Evolutionary conservation across 1,139 yeast genomes (phyloP), one percentile per base, ranked within the genome.

Genomic region (Kodamaea anthophila): DNA sequence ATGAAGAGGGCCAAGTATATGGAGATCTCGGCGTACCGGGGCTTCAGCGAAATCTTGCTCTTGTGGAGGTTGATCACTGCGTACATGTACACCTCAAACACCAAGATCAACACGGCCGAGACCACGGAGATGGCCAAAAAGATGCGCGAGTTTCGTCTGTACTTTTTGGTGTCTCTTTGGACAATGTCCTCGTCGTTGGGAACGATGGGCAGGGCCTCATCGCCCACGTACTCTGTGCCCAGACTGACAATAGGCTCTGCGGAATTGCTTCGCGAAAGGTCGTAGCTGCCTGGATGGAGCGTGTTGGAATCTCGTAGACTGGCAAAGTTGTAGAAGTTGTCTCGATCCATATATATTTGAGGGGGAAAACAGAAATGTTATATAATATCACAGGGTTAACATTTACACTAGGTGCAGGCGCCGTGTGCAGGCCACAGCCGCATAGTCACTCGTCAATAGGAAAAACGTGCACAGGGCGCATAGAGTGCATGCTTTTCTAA

Each of bases 31-130:
- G 43, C 36, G 32, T 41, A 47, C 23, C 44, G 36, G 15, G 38
- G 38, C 15, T 46, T 32, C 20, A 46, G 38, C 9, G 31, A 29
- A 23, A 57, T 37, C n/a, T 37, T 36, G 8, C 33, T 15, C 32
- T 48, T 47, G 39, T 60, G 63, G 13, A 55, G 37, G 31, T 59
- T 60, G 23, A 61, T 55, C 9, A 54, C 61, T 3, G 62, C 60
- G 38, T 51, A 60, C 50, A 60, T 49, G 41, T 55, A 60, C 5
- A 44, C 46, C 37, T 60, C 64, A 22, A 60, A 49, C 4, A 46
- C 51, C 13, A 60, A 31, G 3, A 58, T 46, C 4, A 58, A 38
- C 6, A 50, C 9, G 2, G 66, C 66, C 1, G 64, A 55, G 2
- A 51, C 30, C 2, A 58, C 35, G 3, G 65, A 58, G 2, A 51